Evolutionary conservation across 306 rosid species (phyloP), one percentile per base, ranked within the genome.

Genomic region (Sphenostylis stenocarpa): DNA sequence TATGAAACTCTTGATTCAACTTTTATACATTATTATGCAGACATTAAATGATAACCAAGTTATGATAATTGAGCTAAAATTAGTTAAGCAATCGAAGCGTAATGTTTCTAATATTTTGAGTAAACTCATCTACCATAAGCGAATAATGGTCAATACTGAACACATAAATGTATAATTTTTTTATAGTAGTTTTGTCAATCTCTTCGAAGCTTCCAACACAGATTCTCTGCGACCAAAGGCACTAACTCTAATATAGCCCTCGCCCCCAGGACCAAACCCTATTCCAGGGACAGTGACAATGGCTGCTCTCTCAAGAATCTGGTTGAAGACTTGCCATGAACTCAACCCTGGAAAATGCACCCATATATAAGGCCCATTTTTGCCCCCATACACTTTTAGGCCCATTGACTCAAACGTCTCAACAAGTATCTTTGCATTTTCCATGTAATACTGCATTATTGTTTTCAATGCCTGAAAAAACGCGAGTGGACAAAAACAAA

Each of bases 211-310:
- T 75, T 91, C 96, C 56, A 88, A 17, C 13, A 88, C 72, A 24
- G 38, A 17, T 48, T 87, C 85, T 67, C 86, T 84, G 2, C 34
- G 86, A 68, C 90, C 90, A 70, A 91, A 89, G 0, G 89, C 86
- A 73, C 96, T 84, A 14, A 91, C 72, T 72, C 96, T 72, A 15
- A 91, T 45, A 36, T 82, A 86, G 47, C 67, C 88, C 70, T 89
- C 91, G 7, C 93, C 93, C 9, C 72, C 88, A n/a, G 96, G 93
- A n/a, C 93, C 96, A 55, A 91, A 89, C 16, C 93, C 96, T 10
- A 73, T 64, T 0, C 96, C 96, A 0, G 93, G 96, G 47, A 89
- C 73, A n/a, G 96, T 91, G 39, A 91, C 81, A 15, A 91, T 83
- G 60, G 89, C 82, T 17, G 91, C 77, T 69, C 57, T 87, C 48